phyloP scores from a whole-genome alignment of 306 rosid genomes.

The Biancaea sappan region DNA sequence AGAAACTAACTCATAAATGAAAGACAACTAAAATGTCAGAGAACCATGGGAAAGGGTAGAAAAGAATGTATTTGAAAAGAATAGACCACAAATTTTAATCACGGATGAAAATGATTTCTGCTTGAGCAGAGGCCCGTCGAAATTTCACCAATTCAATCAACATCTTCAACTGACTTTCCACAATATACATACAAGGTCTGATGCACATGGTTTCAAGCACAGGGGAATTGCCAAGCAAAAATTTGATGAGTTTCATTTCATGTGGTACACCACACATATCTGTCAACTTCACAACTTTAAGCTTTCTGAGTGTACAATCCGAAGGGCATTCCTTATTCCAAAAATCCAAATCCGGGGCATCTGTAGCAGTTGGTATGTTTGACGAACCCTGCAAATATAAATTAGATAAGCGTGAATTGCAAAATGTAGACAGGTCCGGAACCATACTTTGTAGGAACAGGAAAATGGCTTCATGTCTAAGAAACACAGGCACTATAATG shows the following conservation, averaged over 20 bases:
- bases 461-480: background rate
- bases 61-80: slow-evolving; percentile 26
- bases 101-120: slow-evolving; percentile 59
- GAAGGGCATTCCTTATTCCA: slow-evolving; percentile 67
- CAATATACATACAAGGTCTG: slow-evolving; percentile 48
- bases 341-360: slow-evolving; percentile 66
- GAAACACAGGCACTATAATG: background rate
- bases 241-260: slow-evolving; percentile 77
- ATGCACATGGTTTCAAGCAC: slow-evolving; percentile 70
- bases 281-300: slow-evolving; percentile 66
- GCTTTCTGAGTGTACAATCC: slow-evolving; percentile 47
- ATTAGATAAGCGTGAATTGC: slow-evolving; percentile 16
- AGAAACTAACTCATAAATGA: background rate
- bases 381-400: slow-evolving; percentile 63
- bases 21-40: background rate
- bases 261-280: slow-evolving; percentile 79
- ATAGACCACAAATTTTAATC: slow-evolving; percentile 39
- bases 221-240: slow-evolving; percentile 69
- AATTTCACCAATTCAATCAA: slow-evolving; percentile 71
- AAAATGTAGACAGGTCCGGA: background rate
- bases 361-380: slow-evolving; percentile 47
- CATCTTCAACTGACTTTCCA: slow-evolving; percentile 56
- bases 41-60: background rate
- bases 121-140: slow-evolving; percentile 74
- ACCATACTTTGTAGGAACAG: background rate